These are phyloP conservation scores for Anacardium occidentale DNA, from an alignment of 345 rosid genomes.

Conservation along the genomic window DNA sequence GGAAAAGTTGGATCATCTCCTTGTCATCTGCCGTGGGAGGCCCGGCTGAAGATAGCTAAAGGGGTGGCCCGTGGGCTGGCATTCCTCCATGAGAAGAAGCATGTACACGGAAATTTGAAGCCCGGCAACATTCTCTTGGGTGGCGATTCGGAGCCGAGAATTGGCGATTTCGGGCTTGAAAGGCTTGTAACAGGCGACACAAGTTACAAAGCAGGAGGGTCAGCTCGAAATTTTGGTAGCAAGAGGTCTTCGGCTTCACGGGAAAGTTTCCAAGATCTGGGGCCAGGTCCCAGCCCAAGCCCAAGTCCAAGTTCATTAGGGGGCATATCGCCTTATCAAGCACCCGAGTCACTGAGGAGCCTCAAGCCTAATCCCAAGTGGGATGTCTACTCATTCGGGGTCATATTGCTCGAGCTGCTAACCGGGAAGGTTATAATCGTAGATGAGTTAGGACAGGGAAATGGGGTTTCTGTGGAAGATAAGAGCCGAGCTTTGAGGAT, in stretches of 20 bases:
- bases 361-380: conserved; percentile 81
- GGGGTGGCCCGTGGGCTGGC: conserved; percentile 82
- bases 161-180: conserved; percentile 90
- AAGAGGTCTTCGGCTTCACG: conserved; percentile 59
- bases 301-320: conserved; percentile 62
- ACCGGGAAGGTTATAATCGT: conserved; percentile 68
- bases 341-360: conserved; percentile 84
- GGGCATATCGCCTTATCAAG: conserved; percentile 61
- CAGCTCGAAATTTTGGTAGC: conserved; percentile 77
- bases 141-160: conserved; percentile 67
- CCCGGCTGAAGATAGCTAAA: conserved; percentile 74
- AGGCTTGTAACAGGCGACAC: conserved; percentile 60
- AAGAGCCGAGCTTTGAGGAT: conserved; percentile 57
- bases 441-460: conserved; percentile 87
- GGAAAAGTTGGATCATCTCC: conserved; percentile 90
- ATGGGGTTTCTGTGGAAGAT: conserved; percentile 71
- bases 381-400: conserved; percentile 88
- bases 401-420: conserved; percentile 70
- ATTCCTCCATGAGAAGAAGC: conserved; percentile 82
- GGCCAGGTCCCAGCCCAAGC: conserved; percentile 64
- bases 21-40: conserved; percentile 80
- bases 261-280: conserved; percentile 58
- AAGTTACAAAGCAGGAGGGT: conserved; percentile 59
- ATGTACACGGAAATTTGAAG: conserved; percentile 84
- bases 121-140: conserved; percentile 85